Base-by-base conservation (phyloP, 202 grass and related monocot genomes). In the Miscanthus sacchariflorus region DNA sequence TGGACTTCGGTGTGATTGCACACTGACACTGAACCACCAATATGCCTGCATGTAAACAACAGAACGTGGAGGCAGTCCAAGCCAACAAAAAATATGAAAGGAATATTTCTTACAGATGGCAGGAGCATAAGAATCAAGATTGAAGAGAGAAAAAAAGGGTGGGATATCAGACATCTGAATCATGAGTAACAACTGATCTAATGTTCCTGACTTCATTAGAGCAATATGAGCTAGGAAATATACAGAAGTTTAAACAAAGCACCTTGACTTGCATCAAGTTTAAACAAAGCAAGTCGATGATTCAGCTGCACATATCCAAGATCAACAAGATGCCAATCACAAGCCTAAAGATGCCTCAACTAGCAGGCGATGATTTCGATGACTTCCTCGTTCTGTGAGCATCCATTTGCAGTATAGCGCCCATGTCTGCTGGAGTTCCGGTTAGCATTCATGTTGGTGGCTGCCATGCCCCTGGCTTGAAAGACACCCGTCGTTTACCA, bases 401-500 rank as follows among this genome's bases (percentile, higher is more conserved):
- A 19, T 19, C 11, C 17, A 56, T 56, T 56, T 56, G 52, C 21
- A 9, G 19, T 59, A 63, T 3, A 63, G 21, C 0, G 2, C 21
- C 58, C 9, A 4, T 24, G 19, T 71, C 77, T n/a, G 49, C 52
- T 78, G 24, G 0, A 76, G 73, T 61, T 79, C 23, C 75, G 48
- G 33, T 83, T 67, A 65, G 12, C 7, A 36, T 89, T 98, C 88
- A 98, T 64, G 90, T 74, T 11, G 96, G 96, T 48, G 93, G 96
- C 48, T 93, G 92, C 93, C 96, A 98, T 63, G 89, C 91, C 44
- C 96, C 93, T 40, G 89, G 96, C 77, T 93, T 87, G 70, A 87
- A 95, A 2, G 72, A 2, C 56, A 59, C 56, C 19, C 56, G 19
- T 59, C 54, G 21, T 24, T 9, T 63, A 63, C 58, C 21, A 63